Conservation (phyloP, 139 green algal genomes). For the Pseudopediastrum boryanum region DNA sequence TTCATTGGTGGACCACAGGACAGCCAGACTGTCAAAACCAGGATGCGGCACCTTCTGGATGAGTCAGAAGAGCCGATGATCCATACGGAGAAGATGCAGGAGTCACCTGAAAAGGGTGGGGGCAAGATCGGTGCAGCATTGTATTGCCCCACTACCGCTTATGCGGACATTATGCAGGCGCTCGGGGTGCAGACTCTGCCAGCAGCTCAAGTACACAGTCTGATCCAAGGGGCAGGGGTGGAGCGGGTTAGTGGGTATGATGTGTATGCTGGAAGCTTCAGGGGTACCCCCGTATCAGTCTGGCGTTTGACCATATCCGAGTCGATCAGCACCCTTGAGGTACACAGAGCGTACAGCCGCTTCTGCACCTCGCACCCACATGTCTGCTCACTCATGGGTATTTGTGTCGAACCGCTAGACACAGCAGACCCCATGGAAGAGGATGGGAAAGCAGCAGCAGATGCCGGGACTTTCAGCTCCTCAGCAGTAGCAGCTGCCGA, state of each 20-base stretch:
- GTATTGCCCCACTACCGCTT: background rate
- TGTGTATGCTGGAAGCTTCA: constrained; percentile 16
- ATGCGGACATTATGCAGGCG: constrained; percentile 6
- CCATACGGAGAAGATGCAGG: constrained; percentile 13
- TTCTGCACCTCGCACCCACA: constrained; percentile 64
- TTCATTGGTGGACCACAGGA: too few relatives aligned
- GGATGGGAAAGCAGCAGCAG: constrained; percentile 6
- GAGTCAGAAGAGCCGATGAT: constrained; percentile 31
- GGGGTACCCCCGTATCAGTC: constrained; percentile 35
- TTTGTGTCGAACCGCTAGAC: constrained; percentile 56
- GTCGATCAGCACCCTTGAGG: constrained; percentile 49
- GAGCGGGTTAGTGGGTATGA: constrained; percentile 31
- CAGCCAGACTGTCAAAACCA: too few relatives aligned
- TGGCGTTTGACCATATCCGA: constrained; percentile 54
- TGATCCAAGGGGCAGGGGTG: constrained; percentile 43
- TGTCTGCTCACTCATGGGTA: constrained; percentile 55
- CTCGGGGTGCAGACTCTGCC: constrained; percentile 56
- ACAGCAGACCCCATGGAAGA: constrained; percentile 36
- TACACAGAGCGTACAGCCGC: constrained; percentile 49
- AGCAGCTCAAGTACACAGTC: constrained; percentile 43
- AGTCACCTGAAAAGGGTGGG: constrained; percentile 1
- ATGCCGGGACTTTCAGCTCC: constrained; percentile 1
- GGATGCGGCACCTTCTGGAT: constrained; percentile 21
- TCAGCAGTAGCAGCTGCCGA: constrained; percentile 7
- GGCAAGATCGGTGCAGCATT: constrained; percentile 25